Base-by-base conservation (phyloP, 768 basidiomycete genomes). In the Candolleomyces eurysporus region DNA sequence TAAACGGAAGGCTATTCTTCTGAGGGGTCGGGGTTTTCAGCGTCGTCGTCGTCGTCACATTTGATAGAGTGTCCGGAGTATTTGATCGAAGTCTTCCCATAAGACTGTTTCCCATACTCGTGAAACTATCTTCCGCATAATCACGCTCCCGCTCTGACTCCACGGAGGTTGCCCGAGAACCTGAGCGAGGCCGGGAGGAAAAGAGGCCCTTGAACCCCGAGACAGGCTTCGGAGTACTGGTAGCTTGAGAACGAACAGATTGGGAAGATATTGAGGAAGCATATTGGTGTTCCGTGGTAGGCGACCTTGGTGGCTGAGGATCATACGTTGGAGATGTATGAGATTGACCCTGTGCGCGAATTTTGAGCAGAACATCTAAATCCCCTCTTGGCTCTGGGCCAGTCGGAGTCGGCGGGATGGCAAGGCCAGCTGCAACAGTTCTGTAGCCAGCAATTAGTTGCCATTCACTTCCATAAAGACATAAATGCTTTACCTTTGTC, bases 361-460 rank as follows among this genome's bases (percentile, higher is more conserved):
- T 90, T 32, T 89, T 88, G 40, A 92, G 79, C 84, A 91, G 89
- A 51, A 92, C 91, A 69, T 92, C 91, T 77, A 92, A 84, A 68
- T 92, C 91, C 6, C 91, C 91, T 50, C 86, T 80, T 21, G 89
- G 90, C 62, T 91, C 91, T 3, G 75, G 65, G 9, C 59, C 59
- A 2, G 61, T 51, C 21, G 74, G 73, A 45, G 74, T 74, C 0
- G 79, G 69, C 30, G 84, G 72, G 39, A 84, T 82, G 13, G 21
- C 56, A 42, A 92, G 71, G 16, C 90, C 90, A 9, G 86, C 89
- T 21, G 88, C 87, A 30, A 89, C 75, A 43, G 89, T 85, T 65
- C 90, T 92, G 61, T 57, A 45, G n/a, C n/a, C 16, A 52, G 46
- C 16, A 42, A 54, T 31, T 49, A 46, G 50, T 66, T 43, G 67